A percentile compares a stretch with the other conserved stretches of the same genome.
phyloP scores from a whole-genome alignment of 1,139 yeast species.

The Debaryomyces udenii region DNA sequence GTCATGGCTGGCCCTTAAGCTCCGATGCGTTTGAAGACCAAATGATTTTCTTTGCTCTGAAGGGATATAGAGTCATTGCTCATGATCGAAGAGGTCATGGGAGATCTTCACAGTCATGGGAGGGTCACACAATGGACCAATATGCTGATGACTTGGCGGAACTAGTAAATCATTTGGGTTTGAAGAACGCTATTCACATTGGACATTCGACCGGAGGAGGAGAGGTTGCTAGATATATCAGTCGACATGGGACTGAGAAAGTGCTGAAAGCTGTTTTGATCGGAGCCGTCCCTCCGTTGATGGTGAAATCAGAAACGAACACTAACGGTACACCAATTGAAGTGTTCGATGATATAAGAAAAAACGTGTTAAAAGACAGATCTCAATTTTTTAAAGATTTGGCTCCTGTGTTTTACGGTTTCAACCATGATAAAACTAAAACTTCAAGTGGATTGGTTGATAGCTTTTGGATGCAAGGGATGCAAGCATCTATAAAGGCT shows the following conservation, averaged over 20 bases:
- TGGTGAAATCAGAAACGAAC: slow-evolving; percentile 18
- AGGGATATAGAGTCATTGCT: slow-evolving; percentile 22
- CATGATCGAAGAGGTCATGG: slow-evolving; percentile 25
- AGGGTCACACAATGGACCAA: slow-evolving; percentile 21
- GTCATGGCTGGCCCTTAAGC: slow-evolving; percentile 23
- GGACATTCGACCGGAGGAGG: slow-evolving; percentile 26
- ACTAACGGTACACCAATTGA: slow-evolving; percentile 17
- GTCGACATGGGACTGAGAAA: slow-evolving; percentile 17
- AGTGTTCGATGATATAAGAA: slow-evolving; percentile 18
- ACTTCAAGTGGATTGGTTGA: slow-evolving; percentile 16
- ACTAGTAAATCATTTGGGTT: slow-evolving; percentile 17
- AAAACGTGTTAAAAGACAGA: slow-evolving; percentile 16
- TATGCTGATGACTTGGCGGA: slow-evolving; percentile 24
- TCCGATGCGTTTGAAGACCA: slow-evolving; percentile 23
- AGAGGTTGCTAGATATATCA: slow-evolving; percentile 21
- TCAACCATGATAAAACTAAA: slow-evolving; percentile 12
- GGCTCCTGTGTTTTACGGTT: slow-evolving; percentile 19
- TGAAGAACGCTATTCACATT: slow-evolving; percentile 19
- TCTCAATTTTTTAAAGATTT: slow-evolving; percentile 18
- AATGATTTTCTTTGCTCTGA: slow-evolving; percentile 20
- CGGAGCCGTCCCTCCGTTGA: slow-evolving; percentile 22
- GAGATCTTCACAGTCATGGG: slow-evolving; percentile 21
- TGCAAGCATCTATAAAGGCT: slow-evolving; percentile 21
- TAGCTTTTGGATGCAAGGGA: slow-evolving; percentile 21
- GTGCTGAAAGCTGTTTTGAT: slow-evolving; percentile 21